Conservation (phyloP, 192 early-diverging fungal genomes). For the Coemansia umbellata region DNA sequence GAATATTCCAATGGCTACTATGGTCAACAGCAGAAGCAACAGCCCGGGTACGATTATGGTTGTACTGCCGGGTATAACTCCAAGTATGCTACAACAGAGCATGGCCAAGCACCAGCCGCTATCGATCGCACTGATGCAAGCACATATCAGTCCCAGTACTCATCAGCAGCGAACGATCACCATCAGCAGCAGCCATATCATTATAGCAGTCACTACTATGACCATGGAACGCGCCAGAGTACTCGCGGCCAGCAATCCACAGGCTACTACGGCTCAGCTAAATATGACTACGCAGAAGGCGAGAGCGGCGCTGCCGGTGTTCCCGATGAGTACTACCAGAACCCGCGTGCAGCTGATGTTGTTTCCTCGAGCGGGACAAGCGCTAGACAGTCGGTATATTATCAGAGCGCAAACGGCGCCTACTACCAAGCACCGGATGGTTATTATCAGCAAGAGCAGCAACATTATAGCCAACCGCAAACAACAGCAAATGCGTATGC, state of each 20-base stretch:
- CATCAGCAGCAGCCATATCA: background rate
- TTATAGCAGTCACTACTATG: no score
- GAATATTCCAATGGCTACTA: background rate
- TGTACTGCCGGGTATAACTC: background rate
- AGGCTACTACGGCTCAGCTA: conserved; percentile 19
- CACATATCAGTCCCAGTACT: background rate
- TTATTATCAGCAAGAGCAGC: conserved; percentile 7
- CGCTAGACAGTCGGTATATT: conserved; percentile 2
- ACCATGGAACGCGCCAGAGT: no score
- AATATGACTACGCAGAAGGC: conserved; percentile 18
- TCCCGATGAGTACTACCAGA: conserved; percentile 2
- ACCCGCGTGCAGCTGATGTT: background rate
- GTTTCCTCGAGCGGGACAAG: background rate
- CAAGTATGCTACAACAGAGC: conserved; percentile 1
- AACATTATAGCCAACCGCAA: conserved; percentile 1
- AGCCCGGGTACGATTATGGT: conserved; percentile 1
- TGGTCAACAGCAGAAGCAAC: background rate
- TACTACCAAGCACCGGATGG: conserved; percentile 13
- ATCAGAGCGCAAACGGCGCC: conserved; percentile 6
- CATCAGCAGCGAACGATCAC: background rate
- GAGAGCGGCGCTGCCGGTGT: background rate
- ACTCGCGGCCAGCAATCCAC: conserved; percentile 1
- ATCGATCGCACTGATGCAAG: background rate
- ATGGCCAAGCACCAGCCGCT: background rate
- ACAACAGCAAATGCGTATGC: conserved; percentile 7